Evolutionary conservation across 768 basidiomycete genomes (phyloP), one percentile per base, ranked within the genome.

Genomic region (Podaxis mareebaensis): DNA sequence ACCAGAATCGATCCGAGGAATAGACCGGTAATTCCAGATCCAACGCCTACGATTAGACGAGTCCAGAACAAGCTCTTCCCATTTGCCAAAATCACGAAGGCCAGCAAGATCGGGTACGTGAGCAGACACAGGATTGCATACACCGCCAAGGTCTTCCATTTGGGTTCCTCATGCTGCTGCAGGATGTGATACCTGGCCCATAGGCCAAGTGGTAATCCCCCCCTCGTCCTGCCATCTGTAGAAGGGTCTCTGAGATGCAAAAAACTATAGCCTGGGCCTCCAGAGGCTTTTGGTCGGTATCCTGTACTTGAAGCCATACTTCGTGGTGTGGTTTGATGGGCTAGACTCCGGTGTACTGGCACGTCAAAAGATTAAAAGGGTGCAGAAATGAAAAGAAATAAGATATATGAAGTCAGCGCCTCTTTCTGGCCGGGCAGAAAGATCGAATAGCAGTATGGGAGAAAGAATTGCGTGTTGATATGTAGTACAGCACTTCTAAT

Each of bases 11-110:
- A 64, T 0, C 75, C 77, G 28, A 79, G 66, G 2, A 66, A 61
- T 4, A 76, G 49, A 5, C 79, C 78, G 33, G 74, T 61, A 4
- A 74, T 28, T 1, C 76, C 73, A 60, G 74, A 76, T 26, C 74
- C 77, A 24, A 71, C 54, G n/a, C 73, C 73, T 4, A 78, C 73
- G 2, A 76, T 64, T 17, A 76, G 67, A 38, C 79, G 74, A 53
- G 78, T 74, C 79, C 79, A 79, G 58, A 78, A 81, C 6, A 81
- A 57, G 3, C 73, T 65, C 54, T 64, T 70, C 28, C 71, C 65
- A 8, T 64, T 65, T 1, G 76, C 74, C 2, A 76, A 61, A 0
- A 71, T 61, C 10, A 72, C 71, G 46, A 74, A 72, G 0, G 73
- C 44, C 55, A 77, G 49, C 39, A 78, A 64, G 11, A 74, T 60